Conservation (phyloP, 2,329 filamentous ascomycete species). For the Onygenales sp. region DNA sequence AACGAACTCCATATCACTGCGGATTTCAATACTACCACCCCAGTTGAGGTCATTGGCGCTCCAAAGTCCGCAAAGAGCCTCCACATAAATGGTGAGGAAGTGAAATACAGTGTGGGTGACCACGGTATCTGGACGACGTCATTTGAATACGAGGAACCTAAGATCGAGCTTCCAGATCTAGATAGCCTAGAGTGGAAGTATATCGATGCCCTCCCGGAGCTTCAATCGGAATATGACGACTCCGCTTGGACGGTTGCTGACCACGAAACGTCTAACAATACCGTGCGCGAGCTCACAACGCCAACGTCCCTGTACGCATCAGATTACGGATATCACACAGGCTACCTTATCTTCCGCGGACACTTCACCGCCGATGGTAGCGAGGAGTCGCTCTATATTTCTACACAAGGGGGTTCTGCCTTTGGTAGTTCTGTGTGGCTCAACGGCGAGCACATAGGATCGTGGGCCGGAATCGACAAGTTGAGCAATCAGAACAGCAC, state of each 20-base stretch:
- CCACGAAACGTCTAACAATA: slow-evolving; percentile 52
- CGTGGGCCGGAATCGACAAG: slow-evolving; percentile 15
- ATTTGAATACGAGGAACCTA: slow-evolving; percentile 42
- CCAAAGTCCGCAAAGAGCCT: slow-evolving; percentile 46
- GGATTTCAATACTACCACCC: slow-evolving; percentile 61
- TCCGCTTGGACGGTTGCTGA: slow-evolving; percentile 55
- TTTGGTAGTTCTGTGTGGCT: slow-evolving; percentile 21
- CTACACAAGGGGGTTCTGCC: slow-evolving; percentile 17
- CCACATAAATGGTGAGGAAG: slow-evolving; percentile 50
- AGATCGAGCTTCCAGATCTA: slow-evolving; percentile 49
- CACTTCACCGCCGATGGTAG: slow-evolving; percentile 18
- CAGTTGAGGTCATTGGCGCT: slow-evolving; percentile 59
- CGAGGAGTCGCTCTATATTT: slow-evolving; percentile 15
- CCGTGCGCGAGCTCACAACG: slow-evolving; percentile 46
- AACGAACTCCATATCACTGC: slow-evolving; percentile 54
- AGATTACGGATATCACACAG: slow-evolving; percentile 23
- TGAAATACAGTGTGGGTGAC: slow-evolving; percentile 30
- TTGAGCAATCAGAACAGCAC: slow-evolving; percentile 39
- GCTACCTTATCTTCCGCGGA: slow-evolving; percentile 20
- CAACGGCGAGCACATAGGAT: slow-evolving; percentile 17
- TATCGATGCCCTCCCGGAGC: slow-evolving; percentile 62
- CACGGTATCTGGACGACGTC: slow-evolving; percentile 43
- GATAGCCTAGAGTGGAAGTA: slow-evolving; percentile 56
- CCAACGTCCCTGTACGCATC: slow-evolving; percentile 42
- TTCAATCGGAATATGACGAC: slow-evolving; percentile 57